Evolutionary conservation across 192 early-diverging fungal genomes (phyloP), one percentile per base, ranked within the genome.

Genomic region (Coemansia sp.): DNA sequence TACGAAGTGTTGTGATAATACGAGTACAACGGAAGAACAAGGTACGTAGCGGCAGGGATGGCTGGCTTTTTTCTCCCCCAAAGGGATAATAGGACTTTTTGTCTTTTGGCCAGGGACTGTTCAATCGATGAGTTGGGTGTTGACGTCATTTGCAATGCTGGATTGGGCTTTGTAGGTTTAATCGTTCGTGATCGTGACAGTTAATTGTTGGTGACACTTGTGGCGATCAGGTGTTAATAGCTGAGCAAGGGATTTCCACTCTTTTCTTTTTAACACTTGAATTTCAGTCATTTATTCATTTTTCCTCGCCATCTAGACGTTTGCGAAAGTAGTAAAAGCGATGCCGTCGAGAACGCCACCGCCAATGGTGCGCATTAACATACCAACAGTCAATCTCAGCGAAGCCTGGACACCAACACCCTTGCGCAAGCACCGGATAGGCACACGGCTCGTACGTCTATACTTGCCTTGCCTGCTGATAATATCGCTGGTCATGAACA

Each of bases 281-380:
- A 35, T 33, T 28, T 23, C 48, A 1, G 5, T 9, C 3, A 3
- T 20, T 9, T 50, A 36, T 26, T 66, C 14, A 18, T 59, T 66
- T 45, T 43, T 21, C 36, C 20, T 58, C 36, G 21, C 43, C n/a
- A 45, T 45, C 42, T 45, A 45, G 42, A 45, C 42, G 42, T 20
- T 45, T 20, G 18, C 42, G 42, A 45, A 20, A 40, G 39, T 14
- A 45, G 20, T 33, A 70, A 26, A 48, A 34, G 45, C 60, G 61
- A 76, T 76, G 74, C 74, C 64, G 28, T 70, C 77, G 58, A 66
- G 67, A 61, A 66, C 71, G n/a, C 69, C 77, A 66, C 69, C 72
- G 59, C 66, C 77, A 10, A 61, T 63, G 62, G 79, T 82, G 55
- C 79, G 79, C 46, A 82, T 82, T 60, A 82, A 82, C 73, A 82